A percentile compares a stretch with the other conserved stretches of the same genome.
Conservation (phyloP, 2,329 filamentous ascomycete genomes). For the Fusarium decemcellulare region DNA sequence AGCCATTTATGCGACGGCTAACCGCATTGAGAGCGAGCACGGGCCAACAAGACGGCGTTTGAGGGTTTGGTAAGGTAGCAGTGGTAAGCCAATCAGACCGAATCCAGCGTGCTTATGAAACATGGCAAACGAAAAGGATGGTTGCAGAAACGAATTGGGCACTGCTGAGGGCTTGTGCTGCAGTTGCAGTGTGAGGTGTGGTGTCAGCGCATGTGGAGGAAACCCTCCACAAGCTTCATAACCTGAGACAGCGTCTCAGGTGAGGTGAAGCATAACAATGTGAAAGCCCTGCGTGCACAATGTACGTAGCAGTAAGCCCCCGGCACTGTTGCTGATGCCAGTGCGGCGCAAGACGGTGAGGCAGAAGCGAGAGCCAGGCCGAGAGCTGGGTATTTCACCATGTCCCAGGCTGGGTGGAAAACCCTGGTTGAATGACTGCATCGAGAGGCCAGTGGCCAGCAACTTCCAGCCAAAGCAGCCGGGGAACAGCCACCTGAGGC, state of each 20-base stretch:
- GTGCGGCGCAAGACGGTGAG: conserved; percentile 14
- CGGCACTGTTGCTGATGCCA: neutral
- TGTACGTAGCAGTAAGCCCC: neutral
- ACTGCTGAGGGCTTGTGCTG: conserved; percentile 22
- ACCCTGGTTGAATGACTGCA: neutral
- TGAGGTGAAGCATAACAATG: conserved; percentile 44
- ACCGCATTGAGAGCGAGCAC: conserved; percentile 25
- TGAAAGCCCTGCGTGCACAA: conserved; percentile 1
- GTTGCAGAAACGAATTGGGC: conserved; percentile 33
- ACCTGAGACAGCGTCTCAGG: conserved; percentile 56
- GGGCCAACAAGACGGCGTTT: conserved; percentile 37
- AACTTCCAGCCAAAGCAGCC: conserved; percentile 33
- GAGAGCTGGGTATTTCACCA: neutral
- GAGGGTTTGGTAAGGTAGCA: conserved; percentile 16
- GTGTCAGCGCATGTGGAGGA: conserved; percentile 42
- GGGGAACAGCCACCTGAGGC: conserved; percentile 32
- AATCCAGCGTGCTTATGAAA: conserved; percentile 32
- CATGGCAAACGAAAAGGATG: conserved; percentile 37
- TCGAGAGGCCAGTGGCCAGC: conserved; percentile 17
- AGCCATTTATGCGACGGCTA: conserved; percentile 24
- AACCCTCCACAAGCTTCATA: conserved; percentile 39
- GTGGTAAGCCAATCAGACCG: conserved; percentile 26
- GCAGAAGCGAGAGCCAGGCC: conserved; percentile 19
- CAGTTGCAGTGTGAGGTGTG: conserved; percentile 32
- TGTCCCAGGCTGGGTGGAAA: neutral